Conservation (phyloP, 2,329 filamentous ascomycete species). For the Fusarium albidum region DNA sequence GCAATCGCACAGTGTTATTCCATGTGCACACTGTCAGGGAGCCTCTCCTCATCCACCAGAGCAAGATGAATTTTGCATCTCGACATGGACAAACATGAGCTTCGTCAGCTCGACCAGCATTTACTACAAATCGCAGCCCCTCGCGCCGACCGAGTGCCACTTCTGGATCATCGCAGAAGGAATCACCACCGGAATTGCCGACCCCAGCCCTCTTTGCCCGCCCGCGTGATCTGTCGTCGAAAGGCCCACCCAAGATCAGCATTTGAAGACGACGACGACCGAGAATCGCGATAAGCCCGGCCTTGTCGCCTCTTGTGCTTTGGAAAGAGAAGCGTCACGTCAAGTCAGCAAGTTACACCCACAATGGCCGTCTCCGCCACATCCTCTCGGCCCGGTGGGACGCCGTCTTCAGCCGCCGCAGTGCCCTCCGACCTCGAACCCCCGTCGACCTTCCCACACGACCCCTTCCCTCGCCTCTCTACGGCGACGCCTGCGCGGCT, state of each 20-base stretch:
- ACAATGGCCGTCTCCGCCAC: slow-evolving; percentile 18
- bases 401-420: slow-evolving; percentile 14
- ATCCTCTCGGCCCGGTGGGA: slow-evolving; percentile 29
- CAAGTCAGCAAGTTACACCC: slow-evolving; percentile 1
- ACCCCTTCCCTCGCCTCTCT: slow-evolving; percentile 59
- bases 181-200: slow-evolving; percentile 26
- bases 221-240: slow-evolving; percentile 19
- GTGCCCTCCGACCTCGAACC: slow-evolving; percentile 21
- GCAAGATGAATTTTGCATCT: slow-evolving; percentile 21
- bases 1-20: slow-evolving; percentile 15
- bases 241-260: slow-evolving; percentile 28
- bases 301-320: background rate
- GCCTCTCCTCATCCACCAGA: slow-evolving; percentile 12
- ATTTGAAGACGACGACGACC: slow-evolving; percentile 2
- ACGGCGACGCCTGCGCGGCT: slow-evolving; percentile 73
- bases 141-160: slow-evolving; percentile 22
- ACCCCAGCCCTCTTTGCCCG: slow-evolving; percentile 24
- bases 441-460: slow-evolving; percentile 37
- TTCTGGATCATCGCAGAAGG: slow-evolving; percentile 4
- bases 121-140: slow-evolving; percentile 33
- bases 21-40: slow-evolving; percentile 27
- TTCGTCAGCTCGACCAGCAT: slow-evolving; percentile 19
- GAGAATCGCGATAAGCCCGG: slow-evolving; percentile 33
- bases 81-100: slow-evolving; percentile 17
- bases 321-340: slow-evolving; percentile 1